Evolutionary conservation across 768 basidiomycete genomes (phyloP).

Genomic region (Erythrobasidium yunnanense): DNA sequence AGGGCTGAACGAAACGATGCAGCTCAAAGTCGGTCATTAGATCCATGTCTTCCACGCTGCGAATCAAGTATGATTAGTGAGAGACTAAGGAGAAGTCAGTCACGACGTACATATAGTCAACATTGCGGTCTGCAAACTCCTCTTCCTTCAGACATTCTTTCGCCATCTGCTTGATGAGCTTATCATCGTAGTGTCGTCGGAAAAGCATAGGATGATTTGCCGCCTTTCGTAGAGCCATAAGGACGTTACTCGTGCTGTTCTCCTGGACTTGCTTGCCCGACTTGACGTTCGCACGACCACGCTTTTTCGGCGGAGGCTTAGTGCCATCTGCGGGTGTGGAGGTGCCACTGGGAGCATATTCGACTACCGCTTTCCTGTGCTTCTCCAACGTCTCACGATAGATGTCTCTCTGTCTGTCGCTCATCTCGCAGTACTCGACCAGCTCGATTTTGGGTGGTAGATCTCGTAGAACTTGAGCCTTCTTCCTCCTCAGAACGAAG

Average conservation of each 20-base stretch:
- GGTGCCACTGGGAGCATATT: constrained; percentile 39
- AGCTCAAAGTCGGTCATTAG: constrained; percentile 97
- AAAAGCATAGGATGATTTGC: constrained; percentile 95
- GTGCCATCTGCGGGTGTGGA: constrained; percentile 44
- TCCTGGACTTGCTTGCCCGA: constrained; percentile 39
- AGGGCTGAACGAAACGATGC: constrained; percentile 69
- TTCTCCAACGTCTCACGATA: constrained; percentile 77
- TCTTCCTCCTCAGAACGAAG: constrained; percentile 89
- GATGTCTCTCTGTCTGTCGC: constrained; percentile 62
- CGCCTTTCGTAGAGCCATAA: constrained; percentile 96
- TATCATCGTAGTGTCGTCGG: constrained; percentile 69
- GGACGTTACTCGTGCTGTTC: constrained; percentile 79
- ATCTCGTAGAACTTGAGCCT: constrained; percentile 90
- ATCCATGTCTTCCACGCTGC: constrained; percentile 72
- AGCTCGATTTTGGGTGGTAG: constrained; percentile 84
- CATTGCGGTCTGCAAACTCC: constrained; percentile 73
- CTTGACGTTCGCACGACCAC: constrained; percentile 35
- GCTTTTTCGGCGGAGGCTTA: constrained; percentile 45
- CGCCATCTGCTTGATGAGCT: constrained; percentile 60
- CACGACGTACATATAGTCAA: constrained; percentile 53
- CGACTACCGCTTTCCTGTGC: constrained; percentile 67
- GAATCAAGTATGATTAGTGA: not conserved
- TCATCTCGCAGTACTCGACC: constrained; percentile 93
- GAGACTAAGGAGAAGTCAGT: not conserved
- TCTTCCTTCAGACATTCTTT: constrained; percentile 78